These are phyloP conservation scores for Ceratobasidium sp. DNA, from an alignment of 1,284 basidiomycete genomes.

Conservation along the genomic window DNA sequence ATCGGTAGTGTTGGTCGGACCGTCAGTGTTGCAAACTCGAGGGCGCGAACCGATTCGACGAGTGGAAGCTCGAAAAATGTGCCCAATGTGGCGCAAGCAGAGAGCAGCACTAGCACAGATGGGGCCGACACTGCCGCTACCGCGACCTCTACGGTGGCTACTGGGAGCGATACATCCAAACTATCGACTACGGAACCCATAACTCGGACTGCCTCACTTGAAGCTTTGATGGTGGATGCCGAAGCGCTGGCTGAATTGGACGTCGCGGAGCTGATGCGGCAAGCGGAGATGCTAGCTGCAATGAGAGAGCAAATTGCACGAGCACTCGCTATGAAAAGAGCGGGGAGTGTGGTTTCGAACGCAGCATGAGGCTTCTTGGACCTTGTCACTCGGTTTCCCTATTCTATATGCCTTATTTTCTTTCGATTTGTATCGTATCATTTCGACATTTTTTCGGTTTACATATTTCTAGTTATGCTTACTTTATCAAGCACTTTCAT, in stretches of 20 bases:
- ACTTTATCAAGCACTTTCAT: conserved; percentile 9
- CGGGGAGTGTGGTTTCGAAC: neutral
- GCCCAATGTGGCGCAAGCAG: neutral
- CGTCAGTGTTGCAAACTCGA: conserved; percentile 8
- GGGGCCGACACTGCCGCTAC: neutral
- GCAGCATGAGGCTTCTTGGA: neutral
- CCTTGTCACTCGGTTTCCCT: neutral
- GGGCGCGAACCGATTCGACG: neutral
- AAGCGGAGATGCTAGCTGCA: conserved; percentile 35
- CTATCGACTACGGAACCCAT: neutral
- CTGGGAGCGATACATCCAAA: neutral
- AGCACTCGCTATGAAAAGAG: conserved; percentile 19
- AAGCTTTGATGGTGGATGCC: conserved; percentile 27
- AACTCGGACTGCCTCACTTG: conserved; percentile 16
- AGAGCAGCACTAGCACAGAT: too few species aligned
- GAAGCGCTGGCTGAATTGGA: conserved; percentile 34
- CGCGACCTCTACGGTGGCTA: neutral
- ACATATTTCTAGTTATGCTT: neutral
- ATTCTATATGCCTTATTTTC: neutral
- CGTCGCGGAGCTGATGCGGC: conserved; percentile 21
- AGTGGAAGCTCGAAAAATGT: neutral
- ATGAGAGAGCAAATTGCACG: conserved; percentile 28
- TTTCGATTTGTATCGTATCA: conserved; percentile 18
- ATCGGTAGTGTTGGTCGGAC: conserved; percentile 1
- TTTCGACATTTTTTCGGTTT: conserved; percentile 1